phyloP scores from a whole-genome alignment of 257 asterid species.

The Fraxinus pennsylvanica region DNA sequence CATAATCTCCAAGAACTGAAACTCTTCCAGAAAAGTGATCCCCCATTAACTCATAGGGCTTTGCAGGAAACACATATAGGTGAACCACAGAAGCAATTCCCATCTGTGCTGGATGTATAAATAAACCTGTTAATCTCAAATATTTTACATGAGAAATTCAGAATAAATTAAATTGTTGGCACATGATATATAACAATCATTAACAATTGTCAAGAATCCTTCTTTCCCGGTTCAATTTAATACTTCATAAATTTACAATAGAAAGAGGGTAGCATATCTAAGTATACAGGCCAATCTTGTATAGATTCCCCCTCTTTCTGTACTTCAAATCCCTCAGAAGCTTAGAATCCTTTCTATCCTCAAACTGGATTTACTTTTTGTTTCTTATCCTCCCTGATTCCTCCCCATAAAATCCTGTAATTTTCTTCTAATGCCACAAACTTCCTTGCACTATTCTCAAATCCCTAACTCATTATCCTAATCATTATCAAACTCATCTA shows the following conservation, averaged over 20 bases:
- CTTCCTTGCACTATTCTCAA: not conserved
- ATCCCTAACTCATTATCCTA: not conserved
- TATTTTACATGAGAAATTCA: slow-evolving; percentile 21
- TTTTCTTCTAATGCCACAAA: not conserved
- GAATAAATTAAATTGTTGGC: slow-evolving; percentile 1
- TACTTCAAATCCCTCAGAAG: not conserved
- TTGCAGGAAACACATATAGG: slow-evolving; percentile 98
- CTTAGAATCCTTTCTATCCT: not conserved
- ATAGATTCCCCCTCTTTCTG: not conserved
- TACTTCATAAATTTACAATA: not conserved
- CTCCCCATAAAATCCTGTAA: not conserved
- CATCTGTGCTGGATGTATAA: slow-evolving; percentile 97
- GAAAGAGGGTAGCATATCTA: not conserved
- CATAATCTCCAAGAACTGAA: slow-evolving; percentile 96
- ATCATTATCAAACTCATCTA: not conserved
- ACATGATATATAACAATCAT: not conserved
- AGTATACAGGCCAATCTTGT: not conserved
- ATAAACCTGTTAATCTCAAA: slow-evolving; percentile 47
- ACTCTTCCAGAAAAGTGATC: slow-evolving; percentile 77
- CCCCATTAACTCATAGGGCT: slow-evolving; percentile 91
- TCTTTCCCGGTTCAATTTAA: not conserved
- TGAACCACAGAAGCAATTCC: slow-evolving; percentile 89
- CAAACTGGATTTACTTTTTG: not conserved
- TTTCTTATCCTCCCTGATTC: not conserved
- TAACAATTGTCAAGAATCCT: not conserved